Evolutionary conservation across 2,329 filamentous ascomycete genomes (phyloP).

Genomic region (Drechslerella dactyloides): DNA sequence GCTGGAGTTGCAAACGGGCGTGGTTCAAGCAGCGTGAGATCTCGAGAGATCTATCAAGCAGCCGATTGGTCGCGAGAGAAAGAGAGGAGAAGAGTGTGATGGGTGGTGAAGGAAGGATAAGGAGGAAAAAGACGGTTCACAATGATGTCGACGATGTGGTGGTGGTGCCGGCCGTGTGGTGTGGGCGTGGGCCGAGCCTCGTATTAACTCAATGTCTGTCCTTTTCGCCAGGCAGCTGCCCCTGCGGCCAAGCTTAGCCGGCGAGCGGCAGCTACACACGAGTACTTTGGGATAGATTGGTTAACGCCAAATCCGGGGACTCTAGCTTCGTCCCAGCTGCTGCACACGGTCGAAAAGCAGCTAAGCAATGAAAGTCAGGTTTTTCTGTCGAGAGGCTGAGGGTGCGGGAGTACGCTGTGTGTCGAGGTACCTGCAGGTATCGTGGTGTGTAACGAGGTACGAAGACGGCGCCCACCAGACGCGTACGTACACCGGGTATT

Average conservation of each 20-base stretch:
- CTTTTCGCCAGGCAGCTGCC: constrained; percentile 40
- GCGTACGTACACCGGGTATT: too few species aligned
- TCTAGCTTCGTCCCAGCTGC: background rate
- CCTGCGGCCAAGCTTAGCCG: background rate
- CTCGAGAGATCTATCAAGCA: constrained; percentile 59
- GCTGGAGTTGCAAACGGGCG: background rate
- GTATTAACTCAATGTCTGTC: constrained; percentile 31
- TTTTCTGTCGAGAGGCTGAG: background rate
- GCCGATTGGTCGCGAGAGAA: constrained; percentile 59
- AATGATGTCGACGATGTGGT: background rate
- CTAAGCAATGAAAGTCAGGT: background rate
- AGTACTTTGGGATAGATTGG: background rate
- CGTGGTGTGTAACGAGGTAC: too few species aligned
- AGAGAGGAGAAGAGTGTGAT: background rate
- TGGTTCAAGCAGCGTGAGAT: constrained; percentile 17
- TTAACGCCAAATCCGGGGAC: too few species aligned
- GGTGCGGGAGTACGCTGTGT: too few species aligned
- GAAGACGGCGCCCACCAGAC: too few species aligned
- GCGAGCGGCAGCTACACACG: background rate
- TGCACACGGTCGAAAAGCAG: background rate
- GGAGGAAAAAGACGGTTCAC: too few species aligned
- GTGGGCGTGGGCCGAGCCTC: constrained; percentile 4
- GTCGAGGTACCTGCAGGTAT: too few species aligned
- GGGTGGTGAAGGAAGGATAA: background rate
- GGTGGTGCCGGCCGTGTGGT: constrained; percentile 17